phyloP scores from a whole-genome alignment of 164 flowering plant species.

The Umbellularia californica region DNA sequence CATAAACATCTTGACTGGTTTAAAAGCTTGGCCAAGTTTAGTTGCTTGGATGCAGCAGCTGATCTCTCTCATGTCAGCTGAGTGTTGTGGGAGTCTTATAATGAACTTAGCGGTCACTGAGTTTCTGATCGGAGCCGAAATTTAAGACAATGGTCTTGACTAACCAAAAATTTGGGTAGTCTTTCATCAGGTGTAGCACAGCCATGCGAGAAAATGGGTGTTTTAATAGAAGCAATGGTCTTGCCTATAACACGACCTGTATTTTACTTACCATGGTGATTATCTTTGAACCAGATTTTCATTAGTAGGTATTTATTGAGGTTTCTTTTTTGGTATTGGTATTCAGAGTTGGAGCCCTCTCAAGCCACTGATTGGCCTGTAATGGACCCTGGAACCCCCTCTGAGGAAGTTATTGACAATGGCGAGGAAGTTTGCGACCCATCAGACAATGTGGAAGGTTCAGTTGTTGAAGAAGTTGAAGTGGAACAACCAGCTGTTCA shows the following conservation, averaged over 20 bases:
- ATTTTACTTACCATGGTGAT: neutral
- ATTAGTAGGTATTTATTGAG: neutral
- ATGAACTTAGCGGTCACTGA: too few species aligned
- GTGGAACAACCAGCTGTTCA: constrained; percentile 10
- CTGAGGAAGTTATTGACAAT: constrained; percentile 32
- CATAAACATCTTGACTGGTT: too few species aligned
- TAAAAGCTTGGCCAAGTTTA: too few species aligned
- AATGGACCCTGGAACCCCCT: constrained; percentile 20
- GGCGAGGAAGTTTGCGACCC: constrained; percentile 38
- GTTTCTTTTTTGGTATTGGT: neutral
- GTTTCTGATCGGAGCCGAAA: too few species aligned
- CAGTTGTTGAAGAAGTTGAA: constrained; percentile 18
- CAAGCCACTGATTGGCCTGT: constrained; percentile 30
- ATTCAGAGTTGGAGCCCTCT: constrained; percentile 25
- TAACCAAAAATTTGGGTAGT: neutral
- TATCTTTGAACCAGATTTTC: neutral
- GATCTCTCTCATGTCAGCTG: too few species aligned
- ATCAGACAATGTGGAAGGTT: constrained; percentile 28
- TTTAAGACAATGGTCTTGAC: too few species aligned
- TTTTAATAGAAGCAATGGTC: neutral
- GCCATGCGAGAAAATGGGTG: neutral
- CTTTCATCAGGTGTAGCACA: neutral
- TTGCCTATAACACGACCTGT: neutral
- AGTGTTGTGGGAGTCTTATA: too few species aligned
- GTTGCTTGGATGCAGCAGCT: too few species aligned